Conservation (phyloP, 306 rosid genomes). For the Malus orientalis region DNA sequence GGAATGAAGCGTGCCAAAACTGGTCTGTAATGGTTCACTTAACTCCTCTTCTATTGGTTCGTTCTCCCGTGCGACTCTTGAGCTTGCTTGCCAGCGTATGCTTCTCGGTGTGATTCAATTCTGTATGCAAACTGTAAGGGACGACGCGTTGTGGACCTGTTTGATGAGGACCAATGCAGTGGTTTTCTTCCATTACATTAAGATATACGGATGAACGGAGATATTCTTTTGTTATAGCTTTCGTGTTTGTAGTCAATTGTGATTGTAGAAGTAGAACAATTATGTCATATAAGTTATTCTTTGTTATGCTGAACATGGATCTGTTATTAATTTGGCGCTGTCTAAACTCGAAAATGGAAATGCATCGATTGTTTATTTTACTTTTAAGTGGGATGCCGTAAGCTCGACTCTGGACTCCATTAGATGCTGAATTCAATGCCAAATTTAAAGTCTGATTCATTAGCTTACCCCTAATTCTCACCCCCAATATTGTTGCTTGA, state of each 20-base stretch:
- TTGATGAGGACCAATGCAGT: conserved; percentile 8
- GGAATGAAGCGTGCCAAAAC: conserved; percentile 78
- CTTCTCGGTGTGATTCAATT: conserved; percentile 27
- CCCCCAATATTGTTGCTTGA: no score
- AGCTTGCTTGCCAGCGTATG: conserved; percentile 18
- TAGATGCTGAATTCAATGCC: no score
- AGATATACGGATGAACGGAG: conserved; percentile 15
- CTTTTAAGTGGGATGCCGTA: not conserved
- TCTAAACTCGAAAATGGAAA: not conserved
- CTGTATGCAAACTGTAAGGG: conserved; percentile 17
- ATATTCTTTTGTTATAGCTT: conserved; percentile 35
- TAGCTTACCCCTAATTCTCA: no score
- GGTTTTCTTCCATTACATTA: conserved; percentile 26
- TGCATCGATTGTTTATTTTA: not conserved
- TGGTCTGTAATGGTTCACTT: conserved; percentile 28
- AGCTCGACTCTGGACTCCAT: accelerated
- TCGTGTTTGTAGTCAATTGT: conserved; percentile 21
- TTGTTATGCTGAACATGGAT: conserved; percentile 19
- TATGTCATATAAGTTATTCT: conserved; percentile 7
- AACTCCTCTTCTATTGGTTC: not conserved
- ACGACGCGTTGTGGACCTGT: conserved; percentile 20
- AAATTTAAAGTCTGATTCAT: not conserved
- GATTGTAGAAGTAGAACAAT: conserved; percentile 21
- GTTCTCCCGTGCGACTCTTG: not conserved
- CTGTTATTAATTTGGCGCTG: not conserved